Evolutionary conservation across 2,329 filamentous ascomycete species (phyloP), one percentile per base, ranked within the genome.

Genomic region (Lachnellula arida): DNA sequence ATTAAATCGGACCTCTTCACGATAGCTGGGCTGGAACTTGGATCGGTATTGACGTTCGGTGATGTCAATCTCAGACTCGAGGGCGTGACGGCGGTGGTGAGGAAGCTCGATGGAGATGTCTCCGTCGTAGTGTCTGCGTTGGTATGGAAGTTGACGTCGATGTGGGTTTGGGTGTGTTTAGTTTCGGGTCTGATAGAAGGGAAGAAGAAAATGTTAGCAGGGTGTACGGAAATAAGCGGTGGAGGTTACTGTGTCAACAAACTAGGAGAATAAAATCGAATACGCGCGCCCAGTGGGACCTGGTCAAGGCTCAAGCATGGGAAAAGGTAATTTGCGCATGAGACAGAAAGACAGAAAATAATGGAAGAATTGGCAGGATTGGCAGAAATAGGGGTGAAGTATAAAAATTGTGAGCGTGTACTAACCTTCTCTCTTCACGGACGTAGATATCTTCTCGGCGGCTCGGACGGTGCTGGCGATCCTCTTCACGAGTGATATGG

Each of bases 401-500:
- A 46, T 42, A 55, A 37, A 32, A 47, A 46, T 23, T 40, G 47
- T 42, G 39, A 11, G 34, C 50, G 37, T 25, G 15, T 22, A 78
- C 80, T 74, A 67, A 84, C 81, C 76, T 78, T 72, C 72, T 73
- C 63, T 83, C 77, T 70, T 84, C 77, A 63, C 72, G 74, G 71
- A 76, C 74, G 71, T 74, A 74, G 71, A 82, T 76, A 64, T 78
- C 76, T 70, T 70, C 67, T 62, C 78, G 78, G 77, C 78, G 79
- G 74, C 81, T 82, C 79, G 87, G 83, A 82, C 85, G 86, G 80
- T 81, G 85, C 78, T 85, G 79, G 75, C 78, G 82, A 76, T 92
- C 85, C 79, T 89, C 85, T 78, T 89, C 85, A 78, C 81, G 84
- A 78, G 89, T 85, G 75, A 88, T 87, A 71, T 76, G 81, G 79